Conservation (phyloP, 805 yeast species). For the Candida tallmaniae region DNA sequence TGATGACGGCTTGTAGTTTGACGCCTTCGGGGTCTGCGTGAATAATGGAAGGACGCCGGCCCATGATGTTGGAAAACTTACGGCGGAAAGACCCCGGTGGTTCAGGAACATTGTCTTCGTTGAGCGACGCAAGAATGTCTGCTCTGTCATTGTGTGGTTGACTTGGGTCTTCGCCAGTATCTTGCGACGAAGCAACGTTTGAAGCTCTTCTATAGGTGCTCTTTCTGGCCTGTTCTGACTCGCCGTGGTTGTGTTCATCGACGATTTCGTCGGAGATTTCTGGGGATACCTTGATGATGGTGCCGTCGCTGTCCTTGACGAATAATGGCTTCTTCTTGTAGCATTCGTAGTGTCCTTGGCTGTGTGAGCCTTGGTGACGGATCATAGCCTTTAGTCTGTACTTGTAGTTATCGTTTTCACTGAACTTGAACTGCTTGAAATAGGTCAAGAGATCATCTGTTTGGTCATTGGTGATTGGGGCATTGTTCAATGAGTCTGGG, state of each 20-base stretch:
- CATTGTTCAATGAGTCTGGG: constrained; percentile 28
- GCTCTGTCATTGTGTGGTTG: constrained; percentile 8
- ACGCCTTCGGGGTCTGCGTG: constrained; percentile 36
- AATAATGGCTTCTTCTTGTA: constrained; percentile 69
- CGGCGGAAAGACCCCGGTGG: constrained; percentile 28
- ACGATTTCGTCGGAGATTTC: constrained; percentile 29
- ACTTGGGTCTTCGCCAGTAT: constrained; percentile 1
- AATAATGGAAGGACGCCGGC: constrained; percentile 35
- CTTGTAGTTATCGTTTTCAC: constrained; percentile 37
- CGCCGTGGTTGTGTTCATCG: constrained; percentile 12
- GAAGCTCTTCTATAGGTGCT: constrained; percentile 9
- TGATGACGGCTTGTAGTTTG: constrained; percentile 33
- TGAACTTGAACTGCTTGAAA: constrained; percentile 34
- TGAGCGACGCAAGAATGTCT: constrained; percentile 11
- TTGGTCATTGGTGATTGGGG: constrained; percentile 37
- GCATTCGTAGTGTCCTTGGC: constrained; percentile 88
- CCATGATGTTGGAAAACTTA: constrained; percentile 35
- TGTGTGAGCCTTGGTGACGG: constrained; percentile 84
- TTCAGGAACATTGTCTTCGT: constrained; percentile 15
- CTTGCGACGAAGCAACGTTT: constrained; percentile 13
- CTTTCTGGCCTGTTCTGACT: constrained; percentile 1
- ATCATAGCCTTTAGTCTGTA: constrained; percentile 70
- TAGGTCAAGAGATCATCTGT: constrained; percentile 30
- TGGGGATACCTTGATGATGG: constrained; percentile 36
- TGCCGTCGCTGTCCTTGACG: constrained; percentile 41